phyloP scores from a whole-genome alignment of 148 eudicot genomes.

The Camellia lanceoleosa region DNA sequence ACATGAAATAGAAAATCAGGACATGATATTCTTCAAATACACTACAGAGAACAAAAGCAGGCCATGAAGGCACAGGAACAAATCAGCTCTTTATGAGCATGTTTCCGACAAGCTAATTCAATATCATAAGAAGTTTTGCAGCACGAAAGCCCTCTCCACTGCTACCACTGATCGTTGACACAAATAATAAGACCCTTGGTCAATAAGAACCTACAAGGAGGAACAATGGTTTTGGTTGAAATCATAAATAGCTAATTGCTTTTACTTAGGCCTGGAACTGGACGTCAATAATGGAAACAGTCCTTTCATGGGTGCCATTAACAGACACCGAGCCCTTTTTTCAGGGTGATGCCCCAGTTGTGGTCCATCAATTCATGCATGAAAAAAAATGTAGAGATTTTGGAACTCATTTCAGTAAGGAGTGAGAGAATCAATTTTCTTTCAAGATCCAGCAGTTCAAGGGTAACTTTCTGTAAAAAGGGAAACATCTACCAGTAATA shows the following conservation, averaged over 20 bases:
- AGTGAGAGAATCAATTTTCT: background rate
- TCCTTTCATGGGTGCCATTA: background rate
- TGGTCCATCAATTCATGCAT: background rate
- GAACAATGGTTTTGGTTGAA: background rate
- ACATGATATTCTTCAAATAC: background rate
- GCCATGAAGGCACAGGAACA: background rate
- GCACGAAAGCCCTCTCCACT: background rate
- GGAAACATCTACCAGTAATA: background rate
- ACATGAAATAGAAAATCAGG: background rate
- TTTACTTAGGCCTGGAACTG: background rate
- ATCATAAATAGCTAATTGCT: background rate
- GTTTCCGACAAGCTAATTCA: background rate
- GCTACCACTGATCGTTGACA: background rate
- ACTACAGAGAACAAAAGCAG: background rate
- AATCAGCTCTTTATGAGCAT: constrained; percentile 1
- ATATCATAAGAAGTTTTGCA: background rate
- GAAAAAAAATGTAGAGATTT: background rate
- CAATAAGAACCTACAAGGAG: background rate
- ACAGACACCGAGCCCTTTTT: background rate
- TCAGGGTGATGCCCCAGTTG: background rate
- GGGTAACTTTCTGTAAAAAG: background rate
- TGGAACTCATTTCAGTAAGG: background rate
- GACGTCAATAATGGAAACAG: background rate
- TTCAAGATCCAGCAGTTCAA: background rate
- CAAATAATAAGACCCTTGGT: background rate